Base-by-base conservation (phyloP, 345 rosid genomes). In the Bruguiera parviflora region DNA sequence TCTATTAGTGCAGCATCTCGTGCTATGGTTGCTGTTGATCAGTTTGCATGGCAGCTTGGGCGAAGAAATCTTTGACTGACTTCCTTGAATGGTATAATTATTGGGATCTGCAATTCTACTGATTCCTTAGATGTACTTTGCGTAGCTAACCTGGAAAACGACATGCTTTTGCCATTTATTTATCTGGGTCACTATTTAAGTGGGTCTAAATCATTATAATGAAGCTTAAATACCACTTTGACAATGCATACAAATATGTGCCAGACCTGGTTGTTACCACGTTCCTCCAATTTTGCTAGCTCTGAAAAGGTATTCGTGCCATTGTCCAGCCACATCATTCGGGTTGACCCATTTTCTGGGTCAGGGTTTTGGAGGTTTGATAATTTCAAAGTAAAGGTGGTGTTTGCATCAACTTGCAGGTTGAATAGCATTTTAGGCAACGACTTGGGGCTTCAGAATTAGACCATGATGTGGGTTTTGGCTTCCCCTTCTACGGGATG, bases 21-120 rank as follows among this genome's bases (percentile, higher is more conserved):
- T 68, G 92, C 97, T 46, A 72, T 93, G 85, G 84, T 73, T 43
- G 87, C 96, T 21, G 86, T 75, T 59, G 94, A 91, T 76, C 94
- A 89, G 63, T 77, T 93, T 70, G 78, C 72, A 1, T 83, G 84
- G 83, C 81, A 80, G 71, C 74, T 78, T 46, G 67, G 63, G 20
- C 61, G 78, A 29, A 81, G 49, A 65, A 72, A 70, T 66, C 77
- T 73, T 51, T 73, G 57, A 53, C 58, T 24, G 19, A 53, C 11
- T 65, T 53, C 6, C 46, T 13, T 3, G 47, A 65, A 65, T 7
- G 29, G 29, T 52, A 16, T 53, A 29, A 21, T 15, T 53, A 35
- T 10, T 5, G 5, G 58, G 6, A 1, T 53, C 22, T 53, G 21
- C n/a, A 15, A 0, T 28, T 28, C 57, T 6, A 5, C 24, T 5